phyloP scores from a whole-genome alignment of 2,329 filamentous ascomycete genomes.

The Bipolaris sorokiniana region DNA sequence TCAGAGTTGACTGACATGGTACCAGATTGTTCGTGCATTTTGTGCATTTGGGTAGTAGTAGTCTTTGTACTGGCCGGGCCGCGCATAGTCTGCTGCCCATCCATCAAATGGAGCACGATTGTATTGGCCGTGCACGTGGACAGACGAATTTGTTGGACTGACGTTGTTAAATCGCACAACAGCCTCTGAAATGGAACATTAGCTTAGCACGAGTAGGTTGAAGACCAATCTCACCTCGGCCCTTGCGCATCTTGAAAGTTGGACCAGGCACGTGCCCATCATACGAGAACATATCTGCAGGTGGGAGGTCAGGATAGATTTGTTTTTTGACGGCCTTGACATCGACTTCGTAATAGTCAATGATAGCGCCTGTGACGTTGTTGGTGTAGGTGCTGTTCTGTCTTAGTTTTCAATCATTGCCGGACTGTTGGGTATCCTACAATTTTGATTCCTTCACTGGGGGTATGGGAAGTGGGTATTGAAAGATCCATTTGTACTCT shows the following conservation, averaged over 20 bases:
- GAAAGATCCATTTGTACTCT: slow-evolving; percentile 49
- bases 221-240: slow-evolving; percentile 39
- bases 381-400: slow-evolving; percentile 43
- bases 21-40: slow-evolving; percentile 62
- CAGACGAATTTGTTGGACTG: slow-evolving; percentile 52
- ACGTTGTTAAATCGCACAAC: slow-evolving; percentile 63
- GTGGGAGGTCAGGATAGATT: slow-evolving; percentile 52
- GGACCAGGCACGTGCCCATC: slow-evolving; percentile 63
- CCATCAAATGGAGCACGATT: slow-evolving; percentile 57
- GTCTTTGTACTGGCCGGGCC: slow-evolving; percentile 63
- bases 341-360: slow-evolving; percentile 57
- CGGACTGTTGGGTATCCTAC: slow-evolving; percentile 36
- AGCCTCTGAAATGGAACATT: slow-evolving; percentile 48
- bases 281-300: slow-evolving; percentile 56
- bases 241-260: slow-evolving; percentile 57
- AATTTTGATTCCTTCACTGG: slow-evolving; percentile 52
- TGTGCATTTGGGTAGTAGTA: slow-evolving; percentile 67
- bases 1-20: slow-evolving; percentile 53
- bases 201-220: background rate
- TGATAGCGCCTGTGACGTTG: slow-evolving; percentile 41
- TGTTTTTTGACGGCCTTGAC: slow-evolving; percentile 51
- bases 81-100: slow-evolving; percentile 61
- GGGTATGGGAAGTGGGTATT: slow-evolving; percentile 54
- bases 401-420: slow-evolving; percentile 22
- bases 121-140: slow-evolving; percentile 64